phyloP scores from a whole-genome alignment of 257 asterid genomes.

The Nicotiana tabacum region DNA sequence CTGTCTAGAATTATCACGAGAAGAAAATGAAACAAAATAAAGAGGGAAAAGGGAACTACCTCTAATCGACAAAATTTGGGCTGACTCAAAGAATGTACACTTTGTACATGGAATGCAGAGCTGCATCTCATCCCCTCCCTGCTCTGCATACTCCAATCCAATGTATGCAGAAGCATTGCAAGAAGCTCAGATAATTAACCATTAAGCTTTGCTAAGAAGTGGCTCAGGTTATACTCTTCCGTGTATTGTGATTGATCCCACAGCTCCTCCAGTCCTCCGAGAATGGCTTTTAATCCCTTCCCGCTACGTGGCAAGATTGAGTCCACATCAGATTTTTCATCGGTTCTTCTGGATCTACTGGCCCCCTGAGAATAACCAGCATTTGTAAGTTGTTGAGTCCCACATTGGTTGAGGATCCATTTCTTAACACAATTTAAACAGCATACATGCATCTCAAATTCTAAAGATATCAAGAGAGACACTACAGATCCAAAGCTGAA shows the following conservation, averaged over 20 bases:
- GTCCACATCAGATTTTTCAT: conserved; percentile 42
- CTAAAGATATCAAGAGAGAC: not conserved
- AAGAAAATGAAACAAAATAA: not conserved
- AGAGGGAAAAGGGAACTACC: not conserved
- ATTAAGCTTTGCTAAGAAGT: conserved; percentile 75
- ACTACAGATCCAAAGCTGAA: not conserved
- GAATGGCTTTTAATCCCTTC: conserved; percentile 83
- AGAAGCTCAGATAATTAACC: conserved; percentile 37
- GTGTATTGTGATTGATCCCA: conserved; percentile 99
- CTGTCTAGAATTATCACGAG: not conserved
- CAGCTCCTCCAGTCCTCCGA: conserved; percentile 94
- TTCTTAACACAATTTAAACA: not conserved
- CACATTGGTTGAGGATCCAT: no score
- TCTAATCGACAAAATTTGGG: conserved; percentile 27
- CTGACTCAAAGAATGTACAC: conserved; percentile 39
- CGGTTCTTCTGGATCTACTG: conserved; percentile 31
- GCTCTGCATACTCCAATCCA: conserved; percentile 21
- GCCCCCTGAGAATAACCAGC: conserved; percentile 47
- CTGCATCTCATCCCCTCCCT: not conserved
- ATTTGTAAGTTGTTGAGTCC: not conserved
- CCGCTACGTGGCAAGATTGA: conserved; percentile 49
- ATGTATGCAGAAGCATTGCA: conserved; percentile 15
- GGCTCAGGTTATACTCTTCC: conserved; percentile 82
- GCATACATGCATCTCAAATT: not conserved
- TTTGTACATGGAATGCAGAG: conserved; percentile 34